A percentile compares a stretch with the other conserved stretches of the same genome.
Conservation (phyloP, 768 basidiomycete species). For the Roridomyces roridus region DNA sequence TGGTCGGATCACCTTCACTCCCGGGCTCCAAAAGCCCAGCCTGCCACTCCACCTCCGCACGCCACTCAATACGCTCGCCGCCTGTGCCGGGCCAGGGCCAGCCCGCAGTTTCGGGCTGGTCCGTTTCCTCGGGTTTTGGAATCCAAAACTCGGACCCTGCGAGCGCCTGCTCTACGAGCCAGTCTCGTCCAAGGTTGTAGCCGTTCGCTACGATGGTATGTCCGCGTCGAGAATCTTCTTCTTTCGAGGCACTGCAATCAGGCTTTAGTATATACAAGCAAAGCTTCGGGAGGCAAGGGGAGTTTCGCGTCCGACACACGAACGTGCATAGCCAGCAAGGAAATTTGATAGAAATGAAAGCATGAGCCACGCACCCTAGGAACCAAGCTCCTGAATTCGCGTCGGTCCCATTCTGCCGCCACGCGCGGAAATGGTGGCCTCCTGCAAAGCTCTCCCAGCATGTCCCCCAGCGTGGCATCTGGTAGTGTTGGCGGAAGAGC, state of each 20-base stretch:
- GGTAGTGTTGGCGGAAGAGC: constrained; percentile 80
- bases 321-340: too few relatives aligned
- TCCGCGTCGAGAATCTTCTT: constrained; percentile 67
- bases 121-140: not conserved
- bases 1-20: constrained; percentile 54
- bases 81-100: constrained; percentile 50
- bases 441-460: constrained; percentile 89
- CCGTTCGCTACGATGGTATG: constrained; percentile 82
- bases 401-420: constrained; percentile 84
- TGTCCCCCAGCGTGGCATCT: constrained; percentile 77
- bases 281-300: too few relatives aligned
- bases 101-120: constrained; percentile 3
- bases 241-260: constrained; percentile 68
- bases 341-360: not conserved
- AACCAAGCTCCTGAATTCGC: constrained; percentile 86
- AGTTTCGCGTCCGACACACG: too few relatives aligned
- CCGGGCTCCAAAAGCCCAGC: constrained; percentile 74
- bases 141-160: constrained; percentile 14
- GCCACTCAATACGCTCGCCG: constrained; percentile 76
- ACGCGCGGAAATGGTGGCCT: constrained; percentile 90
- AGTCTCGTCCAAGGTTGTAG: constrained; percentile 83
- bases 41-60: constrained; percentile 78
- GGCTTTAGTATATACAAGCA: too few relatives aligned
- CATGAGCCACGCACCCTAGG: constrained; percentile 64
- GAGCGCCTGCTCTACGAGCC: constrained; percentile 71